A percentile compares a stretch with the other conserved stretches of the same genome.
phyloP scores from a whole-genome alignment of 2,329 filamentous ascomycete genomes.

The Colletotrichum abscissum region DNA sequence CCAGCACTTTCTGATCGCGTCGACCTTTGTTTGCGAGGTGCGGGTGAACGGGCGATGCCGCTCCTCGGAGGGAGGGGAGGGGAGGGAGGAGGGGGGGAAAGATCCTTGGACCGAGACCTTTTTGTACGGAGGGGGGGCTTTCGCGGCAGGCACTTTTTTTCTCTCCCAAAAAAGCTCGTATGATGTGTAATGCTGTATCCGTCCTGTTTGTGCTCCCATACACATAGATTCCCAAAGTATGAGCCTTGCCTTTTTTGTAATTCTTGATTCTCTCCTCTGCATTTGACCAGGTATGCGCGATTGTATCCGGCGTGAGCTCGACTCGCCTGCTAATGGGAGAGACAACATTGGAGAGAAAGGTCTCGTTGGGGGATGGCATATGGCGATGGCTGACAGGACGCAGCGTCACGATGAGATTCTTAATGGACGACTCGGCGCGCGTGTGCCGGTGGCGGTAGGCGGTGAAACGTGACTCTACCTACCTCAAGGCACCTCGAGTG shows the following conservation, averaged over 20 bases:
- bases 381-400: not conserved
- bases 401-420: not conserved
- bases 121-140: not conserved
- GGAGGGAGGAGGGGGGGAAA: not conserved
- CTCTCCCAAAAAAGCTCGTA: conserved; percentile 10
- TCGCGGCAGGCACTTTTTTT: conserved; percentile 11
- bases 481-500: no score
- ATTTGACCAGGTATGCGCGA: not conserved
- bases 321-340: not conserved
- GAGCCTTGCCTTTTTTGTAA: conserved; percentile 21
- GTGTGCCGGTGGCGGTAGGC: not conserved
- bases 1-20: conserved; percentile 82
- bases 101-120: conserved; percentile 15
- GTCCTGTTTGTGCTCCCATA: conserved; percentile 31
- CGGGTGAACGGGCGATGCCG: conserved; percentile 15
- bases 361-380: no score
- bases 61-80: not conserved
- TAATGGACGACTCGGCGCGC: not conserved
- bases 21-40: conserved; percentile 3
- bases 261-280: not conserved
- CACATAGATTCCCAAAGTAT: conserved; percentile 36
- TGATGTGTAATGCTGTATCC: conserved; percentile 36
- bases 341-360: no score
- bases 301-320: not conserved
- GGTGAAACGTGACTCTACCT: not conserved